These are phyloP conservation scores for Gossypium davidsonii DNA, from an alignment of 441 rosid species.

Conservation along the genomic window DNA sequence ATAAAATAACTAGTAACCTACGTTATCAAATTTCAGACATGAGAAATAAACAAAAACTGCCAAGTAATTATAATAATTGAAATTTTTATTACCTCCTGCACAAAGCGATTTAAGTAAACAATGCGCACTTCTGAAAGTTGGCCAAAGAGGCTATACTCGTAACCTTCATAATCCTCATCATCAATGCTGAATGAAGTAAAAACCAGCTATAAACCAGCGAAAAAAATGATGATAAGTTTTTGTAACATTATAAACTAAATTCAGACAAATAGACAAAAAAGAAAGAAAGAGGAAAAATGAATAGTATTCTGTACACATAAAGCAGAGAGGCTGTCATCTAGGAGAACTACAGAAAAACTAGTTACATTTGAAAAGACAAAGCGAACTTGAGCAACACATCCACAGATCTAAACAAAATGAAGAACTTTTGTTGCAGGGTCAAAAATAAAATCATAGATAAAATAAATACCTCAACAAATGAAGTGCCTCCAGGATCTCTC, in stretches of 20 bases:
- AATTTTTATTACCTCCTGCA: conserved; percentile 74
- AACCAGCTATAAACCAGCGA: conserved; percentile 48
- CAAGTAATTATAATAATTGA: conserved; percentile 13
- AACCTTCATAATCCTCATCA: conserved; percentile 90
- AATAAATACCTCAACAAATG: conserved; percentile 84
- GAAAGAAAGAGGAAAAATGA: not conserved
- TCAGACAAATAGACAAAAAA: not conserved
- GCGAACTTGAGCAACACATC: not conserved
- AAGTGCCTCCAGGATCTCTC: conserved; percentile 97
- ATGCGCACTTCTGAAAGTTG: conserved; percentile 96
- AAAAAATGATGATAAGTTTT: not conserved
- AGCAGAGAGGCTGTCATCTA: not conserved
- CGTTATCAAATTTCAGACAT: conserved; percentile 26
- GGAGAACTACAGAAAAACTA: not conserved
- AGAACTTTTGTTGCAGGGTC: not conserved
- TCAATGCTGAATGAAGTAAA: conserved; percentile 78
- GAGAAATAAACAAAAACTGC: conserved; percentile 24
- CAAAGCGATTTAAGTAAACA: conserved; percentile 90
- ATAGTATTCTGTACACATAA: not conserved
- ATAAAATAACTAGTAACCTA: conserved; percentile 78
- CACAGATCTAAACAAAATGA: conserved; percentile 8
- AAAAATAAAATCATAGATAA: conserved; percentile 1
- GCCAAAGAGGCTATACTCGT: conserved; percentile 79
- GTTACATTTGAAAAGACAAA: not conserved
- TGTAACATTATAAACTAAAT: not conserved